Base-by-base conservation (phyloP, 2,329 filamentous ascomycete species). In the Ascochyta viciae-villosae region DNA sequence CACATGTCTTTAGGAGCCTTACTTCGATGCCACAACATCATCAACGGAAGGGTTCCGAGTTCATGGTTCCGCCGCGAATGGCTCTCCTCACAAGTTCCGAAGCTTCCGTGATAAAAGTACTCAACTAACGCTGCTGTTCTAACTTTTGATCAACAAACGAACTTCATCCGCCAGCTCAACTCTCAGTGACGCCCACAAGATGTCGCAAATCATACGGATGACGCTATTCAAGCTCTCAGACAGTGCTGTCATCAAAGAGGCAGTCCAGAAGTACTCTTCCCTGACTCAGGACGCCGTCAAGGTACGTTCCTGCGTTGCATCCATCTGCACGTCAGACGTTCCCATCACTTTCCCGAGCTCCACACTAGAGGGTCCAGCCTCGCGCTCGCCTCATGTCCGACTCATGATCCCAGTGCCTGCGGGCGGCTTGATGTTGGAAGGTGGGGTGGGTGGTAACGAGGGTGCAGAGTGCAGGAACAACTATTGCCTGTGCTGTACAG, bases 171-270 rank as follows among this genome's bases (percentile, higher is more conserved):
- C 59, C 50, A 44, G 33, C 6, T 16, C 15, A 35, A 16, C 33
- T n/a, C 33, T 35, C 33, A 4, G 7, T 9, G 15, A 9, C 41
- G 22, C 29, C 46, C 6, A 33, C 45, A 70, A 39, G 35, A 76
- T 74, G 73, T 49, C 68, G 10, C 66, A 66, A 46, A 70, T 76
- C 60, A 55, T 70, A 49, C 74, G 74, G 53, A 60, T 76, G 44
- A 76, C 73, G 12, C 62, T 76, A 27, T 74, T 76, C 70, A 76
- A 76, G 59, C 63, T 76, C 53, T 61, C 70, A 48, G 67, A 76
- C 40, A 22, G 54, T 3, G 58, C 67, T 29, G 49, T 65, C 52
- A 53, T 76, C 52, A 58, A 73, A 55, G 66, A 67, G 48, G 63
- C 67, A 3, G 61, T 74, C 44, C 49, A 66, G 19, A 73, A 70